These are phyloP conservation scores for Suhomyces maxii DNA, from an alignment of 1,139 yeast species.

Conservation along the genomic window DNA sequence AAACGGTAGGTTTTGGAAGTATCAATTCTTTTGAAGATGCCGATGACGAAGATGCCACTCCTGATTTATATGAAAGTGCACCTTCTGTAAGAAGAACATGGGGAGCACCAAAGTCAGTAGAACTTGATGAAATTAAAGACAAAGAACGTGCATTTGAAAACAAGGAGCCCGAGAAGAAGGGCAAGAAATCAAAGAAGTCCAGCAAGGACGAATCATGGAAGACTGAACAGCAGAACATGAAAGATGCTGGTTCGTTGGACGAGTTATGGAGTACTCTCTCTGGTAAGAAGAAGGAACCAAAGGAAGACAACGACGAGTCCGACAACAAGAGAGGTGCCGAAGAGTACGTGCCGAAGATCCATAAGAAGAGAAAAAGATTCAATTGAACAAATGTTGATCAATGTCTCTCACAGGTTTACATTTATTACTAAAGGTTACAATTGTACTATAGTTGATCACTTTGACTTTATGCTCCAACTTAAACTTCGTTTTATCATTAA, in stretches of 20 bases:
- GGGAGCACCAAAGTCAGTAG: conserved; percentile 8
- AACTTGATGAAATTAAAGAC: conserved; percentile 2
- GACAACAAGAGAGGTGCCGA: conserved; percentile 10
- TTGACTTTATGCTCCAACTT: too few species aligned
- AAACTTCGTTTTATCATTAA: too few species aligned
- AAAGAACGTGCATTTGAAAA: conserved; percentile 8
- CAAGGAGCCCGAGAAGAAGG: conserved; percentile 17
- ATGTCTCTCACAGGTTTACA: too few species aligned
- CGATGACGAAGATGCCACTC: conserved; percentile 5
- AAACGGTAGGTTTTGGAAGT: conserved; percentile 51
- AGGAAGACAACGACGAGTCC: conserved; percentile 1
- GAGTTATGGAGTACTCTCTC: conserved; percentile 29
- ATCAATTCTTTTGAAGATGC: conserved; percentile 24
- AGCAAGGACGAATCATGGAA: conserved; percentile 1
- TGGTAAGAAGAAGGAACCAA: conserved; percentile 17
- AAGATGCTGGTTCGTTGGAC: conserved; percentile 20
- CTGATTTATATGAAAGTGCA: background rate
- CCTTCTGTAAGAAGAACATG: conserved; percentile 11
- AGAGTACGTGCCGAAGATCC: conserved; percentile 18
- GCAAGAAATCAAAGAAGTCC: conserved; percentile 1
- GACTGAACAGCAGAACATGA: conserved; percentile 4
- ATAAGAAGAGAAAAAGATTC: conserved; percentile 20
- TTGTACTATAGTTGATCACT: too few species aligned
- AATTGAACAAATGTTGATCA: background rate
- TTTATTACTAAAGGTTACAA: too few species aligned